A percentile compares a stretch with the other conserved stretches of the same genome.
These are phyloP conservation scores for Papilionanthe hybrid DNA, from an alignment of 116 monocot species.

Conservation along the genomic window DNA sequence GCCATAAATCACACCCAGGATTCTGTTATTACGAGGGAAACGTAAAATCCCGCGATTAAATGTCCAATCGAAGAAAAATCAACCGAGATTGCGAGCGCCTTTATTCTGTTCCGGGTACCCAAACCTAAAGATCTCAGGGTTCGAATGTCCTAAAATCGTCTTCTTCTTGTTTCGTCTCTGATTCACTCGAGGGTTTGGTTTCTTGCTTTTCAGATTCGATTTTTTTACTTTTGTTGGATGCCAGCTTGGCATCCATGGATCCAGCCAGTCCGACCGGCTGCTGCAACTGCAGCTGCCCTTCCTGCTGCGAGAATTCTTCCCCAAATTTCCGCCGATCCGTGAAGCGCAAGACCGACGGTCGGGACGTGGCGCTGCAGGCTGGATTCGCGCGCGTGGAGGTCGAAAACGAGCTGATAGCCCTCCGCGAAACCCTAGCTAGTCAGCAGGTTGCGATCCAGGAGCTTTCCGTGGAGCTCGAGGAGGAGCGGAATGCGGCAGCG, in stretches of 20 bases:
- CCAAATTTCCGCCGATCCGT: constrained; percentile 25
- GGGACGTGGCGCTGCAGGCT: not conserved
- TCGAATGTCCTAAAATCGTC: not conserved
- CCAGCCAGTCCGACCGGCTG: not conserved
- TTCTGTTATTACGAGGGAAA: not conserved
- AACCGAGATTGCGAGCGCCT: not conserved
- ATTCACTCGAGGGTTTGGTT: not conserved
- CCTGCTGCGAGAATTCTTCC: constrained; percentile 1
- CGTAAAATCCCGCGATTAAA: not conserved
- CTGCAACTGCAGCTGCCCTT: constrained; percentile 8
- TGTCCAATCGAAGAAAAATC: not conserved
- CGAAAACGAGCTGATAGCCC: constrained; percentile 46
- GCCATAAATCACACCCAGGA: too few species aligned
- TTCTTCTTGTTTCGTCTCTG: not conserved
- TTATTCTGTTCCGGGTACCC: not conserved
- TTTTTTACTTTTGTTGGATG: constrained; percentile 2
- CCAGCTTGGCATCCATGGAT: constrained; percentile 4
- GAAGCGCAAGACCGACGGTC: constrained; percentile 21
- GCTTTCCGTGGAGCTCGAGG: constrained; percentile 58
- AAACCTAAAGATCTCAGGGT: not conserved
- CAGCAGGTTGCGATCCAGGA: constrained; percentile 48
- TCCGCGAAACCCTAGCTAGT: constrained; percentile 44
- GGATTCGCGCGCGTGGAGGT: constrained; percentile 34
- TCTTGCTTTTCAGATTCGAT: not conserved
- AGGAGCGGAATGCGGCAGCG: constrained; percentile 58